These are phyloP conservation scores for Herpotrichia juniperi DNA, from an alignment of 2,329 filamentous ascomycete species.

Conservation along the genomic window DNA sequence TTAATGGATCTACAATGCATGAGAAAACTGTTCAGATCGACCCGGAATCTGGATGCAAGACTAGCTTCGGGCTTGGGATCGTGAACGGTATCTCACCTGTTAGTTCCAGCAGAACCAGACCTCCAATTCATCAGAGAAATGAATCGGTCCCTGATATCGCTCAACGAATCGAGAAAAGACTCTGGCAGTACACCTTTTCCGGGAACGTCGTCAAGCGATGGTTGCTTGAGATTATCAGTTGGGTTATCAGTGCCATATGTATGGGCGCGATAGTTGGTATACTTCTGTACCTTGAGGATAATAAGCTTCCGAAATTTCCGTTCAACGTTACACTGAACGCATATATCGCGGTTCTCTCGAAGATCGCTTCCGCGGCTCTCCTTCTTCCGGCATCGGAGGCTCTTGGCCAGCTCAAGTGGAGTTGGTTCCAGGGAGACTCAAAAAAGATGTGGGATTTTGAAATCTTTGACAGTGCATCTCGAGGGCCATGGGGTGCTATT, in stretches of 20 bases:
- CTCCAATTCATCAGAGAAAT: not conserved
- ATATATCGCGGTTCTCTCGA: conserved; percentile 32
- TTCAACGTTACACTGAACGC: conserved; percentile 29
- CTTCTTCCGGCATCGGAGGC: conserved; percentile 36
- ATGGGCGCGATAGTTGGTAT: conserved; percentile 43
- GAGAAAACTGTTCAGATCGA: not conserved
- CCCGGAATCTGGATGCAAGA: not conserved
- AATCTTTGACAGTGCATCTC: conserved; percentile 28
- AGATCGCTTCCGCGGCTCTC: conserved; percentile 34
- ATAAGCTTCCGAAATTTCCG: conserved; percentile 38
- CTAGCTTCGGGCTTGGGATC: conserved; percentile 1
- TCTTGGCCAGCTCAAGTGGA: conserved; percentile 44
- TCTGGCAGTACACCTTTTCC: conserved; percentile 29
- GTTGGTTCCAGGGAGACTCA: conserved; percentile 34
- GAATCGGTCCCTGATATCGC: conserved; percentile 19
- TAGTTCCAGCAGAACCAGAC: not conserved
- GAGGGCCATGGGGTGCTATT: conserved; percentile 23
- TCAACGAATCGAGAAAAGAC: conserved; percentile 25
- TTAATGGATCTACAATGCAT: not conserved
- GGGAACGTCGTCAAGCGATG: conserved; percentile 27
- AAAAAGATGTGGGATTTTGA: conserved; percentile 34
- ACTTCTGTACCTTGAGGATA: conserved; percentile 32
- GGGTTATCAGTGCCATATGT: conserved; percentile 36
- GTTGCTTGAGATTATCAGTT: conserved; percentile 36
- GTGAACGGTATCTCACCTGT: not conserved